These are phyloP conservation scores for Geotrichum macrosporum DNA, from an alignment of 1,139 yeast species.

Conservation along the genomic window DNA sequence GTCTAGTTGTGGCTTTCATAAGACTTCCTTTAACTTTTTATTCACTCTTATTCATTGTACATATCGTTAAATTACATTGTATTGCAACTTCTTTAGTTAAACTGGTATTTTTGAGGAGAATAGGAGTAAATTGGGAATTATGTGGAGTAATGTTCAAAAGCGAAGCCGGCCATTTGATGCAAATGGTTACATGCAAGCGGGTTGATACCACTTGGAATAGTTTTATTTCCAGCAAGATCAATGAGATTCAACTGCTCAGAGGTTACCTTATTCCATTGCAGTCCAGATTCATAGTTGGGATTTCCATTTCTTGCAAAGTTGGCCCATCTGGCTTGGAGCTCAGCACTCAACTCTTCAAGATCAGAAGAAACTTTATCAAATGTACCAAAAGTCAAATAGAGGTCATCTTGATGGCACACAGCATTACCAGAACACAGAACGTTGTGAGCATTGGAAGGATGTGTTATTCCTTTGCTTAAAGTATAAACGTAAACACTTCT, in stretches of 20 bases:
- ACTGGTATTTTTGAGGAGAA: background rate
- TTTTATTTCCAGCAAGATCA: slow-evolving; percentile 18
- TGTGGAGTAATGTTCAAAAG: slow-evolving; percentile 10
- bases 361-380: slow-evolving; percentile 23
- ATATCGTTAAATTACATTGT: background rate
- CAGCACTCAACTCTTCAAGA: slow-evolving; percentile 25
- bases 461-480: slow-evolving; percentile 31
- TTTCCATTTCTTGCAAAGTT: slow-evolving; percentile 30
- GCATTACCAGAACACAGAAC: slow-evolving; percentile 27
- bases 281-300: slow-evolving; percentile 24
- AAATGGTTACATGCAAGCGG: slow-evolving; percentile 6
- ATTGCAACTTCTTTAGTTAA: too few relatives aligned
- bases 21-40: background rate
- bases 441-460: slow-evolving; percentile 25
- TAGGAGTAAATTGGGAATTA: background rate
- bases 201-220: background rate
- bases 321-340: slow-evolving; percentile 35
- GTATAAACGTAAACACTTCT: slow-evolving; percentile 29
- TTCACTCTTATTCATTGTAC: background rate
- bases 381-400: slow-evolving; percentile 34
- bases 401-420: slow-evolving; percentile 37
- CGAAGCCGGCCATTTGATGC: slow-evolving; percentile 6
- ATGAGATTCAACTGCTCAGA: slow-evolving; percentile 18
- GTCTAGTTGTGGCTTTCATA: too few relatives aligned
- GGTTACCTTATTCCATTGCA: slow-evolving; percentile 23